Base-by-base conservation (phyloP, 495 filamentous ascomycete genomes). In the Aspergillus incahuasiensis region DNA sequence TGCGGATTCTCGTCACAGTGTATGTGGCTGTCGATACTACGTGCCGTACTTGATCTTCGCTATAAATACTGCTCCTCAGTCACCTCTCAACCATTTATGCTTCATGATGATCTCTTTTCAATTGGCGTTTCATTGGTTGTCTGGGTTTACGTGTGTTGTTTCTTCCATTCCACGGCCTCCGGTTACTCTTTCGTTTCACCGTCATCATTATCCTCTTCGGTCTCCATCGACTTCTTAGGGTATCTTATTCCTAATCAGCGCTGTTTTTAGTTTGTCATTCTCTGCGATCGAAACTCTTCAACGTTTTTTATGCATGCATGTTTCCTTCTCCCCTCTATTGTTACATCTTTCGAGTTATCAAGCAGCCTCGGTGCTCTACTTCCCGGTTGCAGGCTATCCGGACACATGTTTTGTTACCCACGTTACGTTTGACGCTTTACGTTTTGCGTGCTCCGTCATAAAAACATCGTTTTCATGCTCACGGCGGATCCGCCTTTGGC, bases 41-140 rank as follows among this genome's bases (percentile, higher is more conserved):
- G 11, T 9, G 16, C 9, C n/a, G n/a, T 54, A 51, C 12, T 24
- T 45, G 12, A 6, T 12, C 19, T 16, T 16, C 30, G 18, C 32
- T 41, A 22, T 16, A 15, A 35, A 11, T 35, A 48, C 43, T 49
- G 43, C 13, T n/a, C 16, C 18, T 19, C 35, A 8, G 24, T 18
- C n/a, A 11, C 39, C n/a, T n/a, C 7, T 20, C 46, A 6, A 56
- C 38, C 28, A 49, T 44, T 56, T 25, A 62, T 58, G 55, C 19
- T 58, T 53, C 40, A 56, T 41, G 53, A 63, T 57, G 56, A 42
- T 56, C 18, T 47, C 43, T 48, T 60, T 32, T 19, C 35, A 57
- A 54, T 59, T 62, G 60, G 60, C 60, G 60, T 59, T 51, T 19
- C 2, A 43, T 57, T 63, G 60, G 56, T 51, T 48, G 43, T 50